Evolutionary conservation across 2,329 filamentous ascomycete species (phyloP).

Genomic region (Phoma herbarum): DNA sequence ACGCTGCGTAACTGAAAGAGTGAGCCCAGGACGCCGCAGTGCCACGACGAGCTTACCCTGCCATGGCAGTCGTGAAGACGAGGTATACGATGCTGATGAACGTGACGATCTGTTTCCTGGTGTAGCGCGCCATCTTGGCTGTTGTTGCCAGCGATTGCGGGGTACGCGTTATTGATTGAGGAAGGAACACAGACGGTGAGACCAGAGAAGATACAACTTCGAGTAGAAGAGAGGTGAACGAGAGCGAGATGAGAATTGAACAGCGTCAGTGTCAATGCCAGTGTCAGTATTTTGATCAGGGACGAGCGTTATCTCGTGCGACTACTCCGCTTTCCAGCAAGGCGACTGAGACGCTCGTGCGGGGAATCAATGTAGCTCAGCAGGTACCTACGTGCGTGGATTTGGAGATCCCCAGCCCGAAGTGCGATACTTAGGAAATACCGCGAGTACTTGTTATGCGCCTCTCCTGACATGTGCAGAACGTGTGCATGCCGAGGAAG

Average conservation of each 20-base stretch:
- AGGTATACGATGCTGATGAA: constrained; percentile 54
- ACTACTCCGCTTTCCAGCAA: constrained; percentile 19
- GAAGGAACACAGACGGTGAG: not conserved
- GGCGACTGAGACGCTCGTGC: constrained; percentile 8
- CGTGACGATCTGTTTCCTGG: constrained; percentile 51
- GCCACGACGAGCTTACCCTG: constrained; percentile 38
- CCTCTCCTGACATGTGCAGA: constrained; percentile 18
- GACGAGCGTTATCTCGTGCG: constrained; percentile 8
- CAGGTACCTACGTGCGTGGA: constrained; percentile 13
- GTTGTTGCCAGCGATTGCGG: constrained; percentile 6
- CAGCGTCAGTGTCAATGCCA: constrained; percentile 1
- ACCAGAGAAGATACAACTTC: not conserved
- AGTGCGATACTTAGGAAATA: constrained; percentile 8
- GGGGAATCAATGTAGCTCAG: constrained; percentile 15
- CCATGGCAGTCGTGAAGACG: constrained; percentile 51
- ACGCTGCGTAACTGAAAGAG: constrained; percentile 41
- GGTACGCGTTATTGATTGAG: constrained; percentile 11
- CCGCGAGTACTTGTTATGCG: constrained; percentile 7
- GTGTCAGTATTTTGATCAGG: constrained; percentile 11
- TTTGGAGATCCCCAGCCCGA: constrained; percentile 12
- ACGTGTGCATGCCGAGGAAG: constrained; percentile 9
- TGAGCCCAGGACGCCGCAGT: constrained; percentile 16
- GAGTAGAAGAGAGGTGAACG: not conserved
- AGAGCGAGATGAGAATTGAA: not conserved
- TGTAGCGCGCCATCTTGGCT: constrained; percentile 45